Evolutionary conservation across 1,139 yeast genomes (phyloP).

Genomic region (Pichia sp.): DNA sequence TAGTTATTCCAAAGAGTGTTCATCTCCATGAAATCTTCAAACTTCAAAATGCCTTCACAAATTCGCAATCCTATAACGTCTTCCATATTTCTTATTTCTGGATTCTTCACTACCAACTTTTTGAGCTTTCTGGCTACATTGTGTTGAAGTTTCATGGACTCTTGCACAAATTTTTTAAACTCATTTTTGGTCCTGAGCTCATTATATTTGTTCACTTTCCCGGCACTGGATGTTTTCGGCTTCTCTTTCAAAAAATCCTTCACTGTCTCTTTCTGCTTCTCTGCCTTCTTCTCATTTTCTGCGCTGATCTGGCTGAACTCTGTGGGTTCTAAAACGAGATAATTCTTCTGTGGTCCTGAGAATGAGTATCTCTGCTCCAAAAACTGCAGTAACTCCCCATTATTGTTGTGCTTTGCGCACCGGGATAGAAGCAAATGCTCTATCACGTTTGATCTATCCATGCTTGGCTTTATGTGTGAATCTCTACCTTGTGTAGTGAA

Average conservation of each 20-base stretch:
- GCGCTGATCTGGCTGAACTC: constrained; percentile 23
- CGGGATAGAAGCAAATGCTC: constrained; percentile 49
- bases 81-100: constrained; percentile 15
- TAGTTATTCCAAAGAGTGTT: constrained; percentile 59
- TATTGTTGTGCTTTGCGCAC: constrained; percentile 32
- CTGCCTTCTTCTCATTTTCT: constrained; percentile 13
- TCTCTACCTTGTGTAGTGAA: too few species aligned
- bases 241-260: constrained; percentile 1
- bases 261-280: constrained; percentile 5
- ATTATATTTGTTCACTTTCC: constrained; percentile 17
- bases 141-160: constrained; percentile 34
- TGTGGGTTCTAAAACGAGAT: constrained; percentile 41
- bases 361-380: constrained; percentile 50
- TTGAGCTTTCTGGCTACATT: constrained; percentile 31
- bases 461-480: constrained; percentile 7
- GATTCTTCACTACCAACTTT: constrained; percentile 27
- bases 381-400: constrained; percentile 39
- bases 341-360: constrained; percentile 57
- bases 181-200: constrained; percentile 35
- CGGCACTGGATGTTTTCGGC: background rate
- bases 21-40: constrained; percentile 46
- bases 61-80: constrained; percentile 28
- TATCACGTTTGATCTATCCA: constrained; percentile 35
- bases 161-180: constrained; percentile 37
- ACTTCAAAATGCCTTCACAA: constrained; percentile 40